phyloP scores from a whole-genome alignment of 2,329 filamentous ascomycete species.

The Beauveria asiatica region DNA sequence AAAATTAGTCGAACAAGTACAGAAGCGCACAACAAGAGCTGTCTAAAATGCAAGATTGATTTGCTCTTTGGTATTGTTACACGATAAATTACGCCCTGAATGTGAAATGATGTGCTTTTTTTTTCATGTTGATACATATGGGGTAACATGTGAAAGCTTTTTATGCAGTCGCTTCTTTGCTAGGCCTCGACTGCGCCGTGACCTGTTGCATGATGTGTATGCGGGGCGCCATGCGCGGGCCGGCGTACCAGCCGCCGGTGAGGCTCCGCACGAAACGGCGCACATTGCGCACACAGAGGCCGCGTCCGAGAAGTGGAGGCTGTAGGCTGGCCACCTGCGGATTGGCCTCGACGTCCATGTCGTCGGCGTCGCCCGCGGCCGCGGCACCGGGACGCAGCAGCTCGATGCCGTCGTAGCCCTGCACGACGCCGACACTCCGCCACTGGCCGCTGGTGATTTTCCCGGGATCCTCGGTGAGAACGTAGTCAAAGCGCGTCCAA shows the following conservation, averaged over 20 bases:
- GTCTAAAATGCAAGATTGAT: too few relatives aligned
- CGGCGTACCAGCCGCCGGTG: conserved; percentile 57
- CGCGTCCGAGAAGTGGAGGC: conserved; percentile 36
- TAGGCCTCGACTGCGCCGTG: neutral
- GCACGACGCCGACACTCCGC: conserved; percentile 47
- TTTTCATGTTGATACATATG: neutral
- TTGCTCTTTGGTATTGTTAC: too few relatives aligned
- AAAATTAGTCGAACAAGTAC: neutral
- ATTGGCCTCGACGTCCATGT: conserved; percentile 5
- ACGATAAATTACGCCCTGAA: too few relatives aligned
- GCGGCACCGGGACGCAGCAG: conserved; percentile 38
- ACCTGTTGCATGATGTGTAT: conserved; percentile 40
- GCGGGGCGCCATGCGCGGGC: conserved; percentile 50
- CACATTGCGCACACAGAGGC: conserved; percentile 28
- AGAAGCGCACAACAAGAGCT: neutral
- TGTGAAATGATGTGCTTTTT: too few relatives aligned
- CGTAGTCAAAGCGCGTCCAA: conserved; percentile 58
- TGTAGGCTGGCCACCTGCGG: conserved; percentile 10
- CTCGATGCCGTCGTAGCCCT: conserved; percentile 52
- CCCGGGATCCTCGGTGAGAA: conserved; percentile 45
- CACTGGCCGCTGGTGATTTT: conserved; percentile 41
- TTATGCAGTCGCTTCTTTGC: neutral
- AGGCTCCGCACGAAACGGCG: conserved; percentile 33
- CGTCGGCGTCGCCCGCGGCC: conserved; percentile 14
- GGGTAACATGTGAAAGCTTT: too few relatives aligned